Percentiles rank a stretch among this genome's conserved stretches.
Evolutionary conservation across 2,329 filamentous ascomycete genomes (phyloP).

Genomic region (Trichoderma koningii): DNA sequence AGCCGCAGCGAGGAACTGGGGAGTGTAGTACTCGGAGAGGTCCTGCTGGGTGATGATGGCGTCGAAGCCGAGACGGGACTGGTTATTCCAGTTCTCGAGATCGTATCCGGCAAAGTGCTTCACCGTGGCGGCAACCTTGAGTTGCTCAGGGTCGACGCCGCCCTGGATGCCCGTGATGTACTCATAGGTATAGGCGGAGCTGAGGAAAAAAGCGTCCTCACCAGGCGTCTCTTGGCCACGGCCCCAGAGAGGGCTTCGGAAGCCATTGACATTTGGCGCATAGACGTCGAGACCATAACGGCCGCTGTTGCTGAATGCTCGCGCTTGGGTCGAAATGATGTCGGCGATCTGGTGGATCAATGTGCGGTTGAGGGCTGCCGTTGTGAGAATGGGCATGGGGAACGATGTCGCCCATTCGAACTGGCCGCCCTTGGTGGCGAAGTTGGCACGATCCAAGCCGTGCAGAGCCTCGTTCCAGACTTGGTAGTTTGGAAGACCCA

Average conservation of each 20-base stretch:
- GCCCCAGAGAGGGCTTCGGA: slow-evolving; percentile 63
- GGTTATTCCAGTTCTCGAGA: slow-evolving; percentile 47
- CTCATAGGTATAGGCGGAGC: slow-evolving; percentile 43
- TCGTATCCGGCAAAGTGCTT: slow-evolving; percentile 63
- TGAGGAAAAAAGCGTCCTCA: slow-evolving; percentile 49
- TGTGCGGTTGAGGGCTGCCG: slow-evolving; percentile 46
- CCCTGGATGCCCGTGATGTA: slow-evolving; percentile 53
- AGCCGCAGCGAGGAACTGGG: slow-evolving; percentile 50
- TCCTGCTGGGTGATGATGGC: slow-evolving; percentile 61
- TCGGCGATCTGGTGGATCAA: slow-evolving; percentile 41
- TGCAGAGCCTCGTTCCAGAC: slow-evolving; percentile 66
- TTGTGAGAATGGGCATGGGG: slow-evolving; percentile 61
- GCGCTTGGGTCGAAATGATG: slow-evolving; percentile 57
- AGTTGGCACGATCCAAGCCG: slow-evolving; percentile 53
- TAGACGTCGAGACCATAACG: slow-evolving; percentile 59
- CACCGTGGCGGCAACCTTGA: slow-evolving; percentile 55
- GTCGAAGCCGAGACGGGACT: slow-evolving; percentile 53
- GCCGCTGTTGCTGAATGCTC: slow-evolving; percentile 64
- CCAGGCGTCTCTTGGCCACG: slow-evolving; percentile 61
- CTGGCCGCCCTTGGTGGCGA: slow-evolving; percentile 15
- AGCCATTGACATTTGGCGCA: slow-evolving; percentile 68
- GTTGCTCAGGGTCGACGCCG: slow-evolving; percentile 21
- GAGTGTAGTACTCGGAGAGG: slow-evolving; percentile 66
- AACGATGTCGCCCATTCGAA: slow-evolving; percentile 65
- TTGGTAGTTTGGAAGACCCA: slow-evolving; percentile 60